Evolutionary conservation across 768 basidiomycete genomes (phyloP).

Genomic region (Lentinula sp.): DNA sequence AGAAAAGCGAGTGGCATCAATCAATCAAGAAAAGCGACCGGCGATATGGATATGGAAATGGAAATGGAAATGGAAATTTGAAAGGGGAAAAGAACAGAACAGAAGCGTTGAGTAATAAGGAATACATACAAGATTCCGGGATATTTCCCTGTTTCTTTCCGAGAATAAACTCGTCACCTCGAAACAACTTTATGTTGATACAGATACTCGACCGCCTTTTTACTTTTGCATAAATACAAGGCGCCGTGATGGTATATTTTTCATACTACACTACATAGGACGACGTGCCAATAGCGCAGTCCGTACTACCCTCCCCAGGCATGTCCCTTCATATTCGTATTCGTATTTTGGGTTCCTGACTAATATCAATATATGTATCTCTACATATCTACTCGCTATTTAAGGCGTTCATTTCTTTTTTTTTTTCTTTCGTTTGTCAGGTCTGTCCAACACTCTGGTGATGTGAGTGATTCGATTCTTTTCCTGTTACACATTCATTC

Average conservation of each 20-base stretch:
- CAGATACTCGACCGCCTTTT: background rate
- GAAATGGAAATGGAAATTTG: too few species aligned
- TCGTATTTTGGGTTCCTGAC: background rate
- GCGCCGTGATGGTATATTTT: background rate
- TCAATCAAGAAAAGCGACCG: background rate
- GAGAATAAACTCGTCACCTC: background rate
- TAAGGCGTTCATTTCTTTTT: background rate
- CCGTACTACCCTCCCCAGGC: background rate
- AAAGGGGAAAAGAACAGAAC: too few species aligned
- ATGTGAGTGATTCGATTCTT: background rate
- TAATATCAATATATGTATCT: background rate
- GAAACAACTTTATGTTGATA: background rate
- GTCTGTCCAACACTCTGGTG: background rate
- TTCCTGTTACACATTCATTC: background rate
- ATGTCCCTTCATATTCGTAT: background rate
- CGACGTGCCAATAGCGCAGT: too few species aligned
- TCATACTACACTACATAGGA: too few species aligned
- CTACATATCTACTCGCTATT: too few species aligned
- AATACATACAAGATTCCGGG: background rate
- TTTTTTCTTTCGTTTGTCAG: background rate
- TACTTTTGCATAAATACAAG: background rate
- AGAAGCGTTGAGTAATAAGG: background rate
- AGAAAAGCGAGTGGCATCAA: background rate
- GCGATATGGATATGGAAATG: too few species aligned
- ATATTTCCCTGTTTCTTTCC: background rate